Evolutionary conservation across 495 filamentous ascomycete species (phyloP).

Genomic region (Penicillium coprophilum): DNA sequence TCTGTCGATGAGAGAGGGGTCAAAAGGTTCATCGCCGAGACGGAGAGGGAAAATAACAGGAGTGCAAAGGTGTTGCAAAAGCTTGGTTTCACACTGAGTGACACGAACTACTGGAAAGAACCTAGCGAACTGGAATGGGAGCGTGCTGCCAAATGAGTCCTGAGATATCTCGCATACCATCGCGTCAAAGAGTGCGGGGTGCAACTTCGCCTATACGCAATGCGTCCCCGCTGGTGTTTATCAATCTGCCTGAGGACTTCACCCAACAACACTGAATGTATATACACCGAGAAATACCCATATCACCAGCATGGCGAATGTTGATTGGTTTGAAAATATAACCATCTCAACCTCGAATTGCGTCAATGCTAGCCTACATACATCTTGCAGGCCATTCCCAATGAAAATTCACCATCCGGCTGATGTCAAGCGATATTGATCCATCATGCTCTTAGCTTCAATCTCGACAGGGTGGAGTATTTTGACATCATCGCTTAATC

Average conservation of each 20-base stretch:
- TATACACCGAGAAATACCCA: not conserved
- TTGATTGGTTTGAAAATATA: not conserved
- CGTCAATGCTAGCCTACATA: conserved; percentile 1
- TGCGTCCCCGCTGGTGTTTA: not conserved
- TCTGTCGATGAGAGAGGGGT: conserved; percentile 19
- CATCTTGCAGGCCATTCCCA: not conserved
- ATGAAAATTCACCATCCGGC: not conserved
- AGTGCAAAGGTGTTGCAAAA: conserved; percentile 28
- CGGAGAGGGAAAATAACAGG: conserved; percentile 22
- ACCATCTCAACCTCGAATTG: conserved; percentile 3
- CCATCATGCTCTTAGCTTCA: not conserved
- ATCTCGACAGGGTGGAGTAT: conserved; percentile 18
- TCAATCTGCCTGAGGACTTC: not conserved
- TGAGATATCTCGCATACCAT: not conserved
- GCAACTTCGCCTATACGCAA: not conserved
- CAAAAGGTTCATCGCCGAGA: conserved; percentile 32
- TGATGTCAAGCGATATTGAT: not conserved
- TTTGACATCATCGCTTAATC: conserved; percentile 14
- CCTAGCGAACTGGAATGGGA: conserved; percentile 29
- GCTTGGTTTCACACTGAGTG: conserved; percentile 23
- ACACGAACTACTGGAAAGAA: conserved; percentile 33
- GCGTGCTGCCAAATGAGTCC: not conserved
- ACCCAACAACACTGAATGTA: not conserved
- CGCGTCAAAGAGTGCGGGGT: not conserved
- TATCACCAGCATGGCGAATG: not conserved